Conservation (phyloP, 2,329 filamentous ascomycete species). For the Penicillium brevicompactum region DNA sequence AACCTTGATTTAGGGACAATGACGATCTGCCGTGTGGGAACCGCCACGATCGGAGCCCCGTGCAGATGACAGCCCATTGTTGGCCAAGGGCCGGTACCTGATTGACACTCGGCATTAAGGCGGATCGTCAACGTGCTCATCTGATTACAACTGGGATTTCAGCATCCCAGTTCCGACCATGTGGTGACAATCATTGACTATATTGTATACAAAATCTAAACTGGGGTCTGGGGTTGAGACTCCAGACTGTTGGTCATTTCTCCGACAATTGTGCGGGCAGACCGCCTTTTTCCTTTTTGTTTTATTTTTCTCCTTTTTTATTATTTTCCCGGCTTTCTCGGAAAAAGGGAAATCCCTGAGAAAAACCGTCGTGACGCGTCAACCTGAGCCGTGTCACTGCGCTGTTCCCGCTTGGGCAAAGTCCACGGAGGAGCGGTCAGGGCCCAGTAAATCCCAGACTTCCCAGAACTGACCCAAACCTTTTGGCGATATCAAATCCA, state of each 20-base stretch:
- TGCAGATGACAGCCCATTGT: constrained; percentile 36
- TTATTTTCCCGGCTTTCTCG: constrained; percentile 21
- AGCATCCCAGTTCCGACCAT: constrained; percentile 1
- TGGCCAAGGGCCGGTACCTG: constrained; percentile 16
- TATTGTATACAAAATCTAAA: background rate
- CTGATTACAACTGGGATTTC: constrained; percentile 2
- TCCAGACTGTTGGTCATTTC: constrained; percentile 3
- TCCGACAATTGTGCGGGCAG: constrained; percentile 13
- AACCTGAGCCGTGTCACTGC: constrained; percentile 18
- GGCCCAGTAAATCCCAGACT: constrained; percentile 1
- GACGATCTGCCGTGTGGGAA: constrained; percentile 42
- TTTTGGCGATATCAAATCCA: background rate
- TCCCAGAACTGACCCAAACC: background rate
- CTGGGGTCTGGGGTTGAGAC: constrained; percentile 1
- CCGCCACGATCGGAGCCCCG: constrained; percentile 36
- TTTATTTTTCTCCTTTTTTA: background rate
- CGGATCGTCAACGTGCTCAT: constrained; percentile 14
- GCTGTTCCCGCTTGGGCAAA: constrained; percentile 8
- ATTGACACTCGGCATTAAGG: constrained; percentile 16
- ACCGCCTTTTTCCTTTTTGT: constrained; percentile 7
- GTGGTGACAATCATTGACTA: constrained; percentile 1
- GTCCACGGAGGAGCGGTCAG: constrained; percentile 17
- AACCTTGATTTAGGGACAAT: constrained; percentile 32
- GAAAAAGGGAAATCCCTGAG: constrained; percentile 7
- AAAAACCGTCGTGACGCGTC: constrained; percentile 16